phyloP scores from a whole-genome alignment of 352 stramenopile genomes.

The Globisporangium abappressorium region DNA sequence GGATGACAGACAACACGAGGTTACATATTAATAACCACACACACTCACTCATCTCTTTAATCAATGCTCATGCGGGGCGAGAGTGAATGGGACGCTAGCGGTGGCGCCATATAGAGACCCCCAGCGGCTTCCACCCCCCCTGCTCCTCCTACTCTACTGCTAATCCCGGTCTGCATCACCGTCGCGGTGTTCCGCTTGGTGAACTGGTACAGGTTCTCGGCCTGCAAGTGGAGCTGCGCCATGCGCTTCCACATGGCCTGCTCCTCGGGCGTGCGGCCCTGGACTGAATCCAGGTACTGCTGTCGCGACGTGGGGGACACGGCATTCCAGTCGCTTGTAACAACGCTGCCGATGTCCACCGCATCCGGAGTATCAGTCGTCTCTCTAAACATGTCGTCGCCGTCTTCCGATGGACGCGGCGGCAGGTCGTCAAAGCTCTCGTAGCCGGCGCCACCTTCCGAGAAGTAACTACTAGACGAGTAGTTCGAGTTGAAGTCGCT shows the following conservation, averaged over 20 bases:
- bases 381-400: background rate
- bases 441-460: background rate
- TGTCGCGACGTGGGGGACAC: constrained; percentile 1
- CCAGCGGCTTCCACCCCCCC: background rate
- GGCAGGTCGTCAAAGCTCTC: constrained; percentile 1
- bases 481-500: background rate
- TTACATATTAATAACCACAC: too few species aligned
- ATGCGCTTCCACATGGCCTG: constrained; percentile 18
- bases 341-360: background rate
- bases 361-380: background rate
- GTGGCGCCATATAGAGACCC: background rate
- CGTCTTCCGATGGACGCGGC: constrained; percentile 3
- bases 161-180: background rate
- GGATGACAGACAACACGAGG: too few species aligned
- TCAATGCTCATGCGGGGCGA: constrained; percentile 13
- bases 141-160: background rate
- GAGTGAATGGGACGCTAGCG: background rate
- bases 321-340: background rate
- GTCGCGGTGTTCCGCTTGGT: constrained; percentile 14
- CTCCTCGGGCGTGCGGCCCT: constrained; percentile 11
- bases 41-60: background rate
- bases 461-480: background rate
- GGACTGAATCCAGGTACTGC: constrained; percentile 8
- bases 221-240: constrained; percentile 10
- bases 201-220: constrained; percentile 13